Evolutionary conservation across 2,329 filamentous ascomycete species (phyloP).

Genomic region (Thielaviopsis musarum): DNA sequence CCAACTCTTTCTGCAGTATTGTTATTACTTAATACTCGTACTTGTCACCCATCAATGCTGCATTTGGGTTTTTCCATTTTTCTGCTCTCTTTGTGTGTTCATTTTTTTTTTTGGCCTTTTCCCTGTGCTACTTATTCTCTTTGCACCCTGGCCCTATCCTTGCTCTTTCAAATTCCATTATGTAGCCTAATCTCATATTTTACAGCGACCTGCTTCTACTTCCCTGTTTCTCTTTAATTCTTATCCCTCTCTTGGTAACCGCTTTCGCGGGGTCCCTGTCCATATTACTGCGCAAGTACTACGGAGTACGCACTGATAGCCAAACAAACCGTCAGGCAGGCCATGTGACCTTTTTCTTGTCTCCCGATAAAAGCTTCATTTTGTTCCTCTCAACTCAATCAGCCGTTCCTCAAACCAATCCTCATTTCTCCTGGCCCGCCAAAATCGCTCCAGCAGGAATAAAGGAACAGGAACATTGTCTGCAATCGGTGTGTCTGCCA

Average conservation of each 20-base stretch:
- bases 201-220: neutral
- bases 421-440: neutral
- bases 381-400: neutral
- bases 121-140: no score
- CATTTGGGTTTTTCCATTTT: neutral
- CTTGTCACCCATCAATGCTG: neutral
- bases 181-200: neutral
- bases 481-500: no score
- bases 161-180: neutral
- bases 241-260: neutral
- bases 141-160: no score
- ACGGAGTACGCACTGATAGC: neutral
- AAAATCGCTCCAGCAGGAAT: neutral
- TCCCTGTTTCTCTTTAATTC: neutral
- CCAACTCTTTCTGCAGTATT: no score
- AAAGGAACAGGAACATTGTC: neutral
- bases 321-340: neutral
- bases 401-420: no score
- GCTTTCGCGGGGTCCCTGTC: neutral
- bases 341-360: neutral
- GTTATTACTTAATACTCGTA: no score
- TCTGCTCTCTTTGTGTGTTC: neutral
- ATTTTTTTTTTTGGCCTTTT: no score
- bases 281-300: neutral
- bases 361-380: neutral